Evolutionary conservation across 1,284 basidiomycete genomes (phyloP).

Genomic region (Porphyrellus sp.): DNA sequence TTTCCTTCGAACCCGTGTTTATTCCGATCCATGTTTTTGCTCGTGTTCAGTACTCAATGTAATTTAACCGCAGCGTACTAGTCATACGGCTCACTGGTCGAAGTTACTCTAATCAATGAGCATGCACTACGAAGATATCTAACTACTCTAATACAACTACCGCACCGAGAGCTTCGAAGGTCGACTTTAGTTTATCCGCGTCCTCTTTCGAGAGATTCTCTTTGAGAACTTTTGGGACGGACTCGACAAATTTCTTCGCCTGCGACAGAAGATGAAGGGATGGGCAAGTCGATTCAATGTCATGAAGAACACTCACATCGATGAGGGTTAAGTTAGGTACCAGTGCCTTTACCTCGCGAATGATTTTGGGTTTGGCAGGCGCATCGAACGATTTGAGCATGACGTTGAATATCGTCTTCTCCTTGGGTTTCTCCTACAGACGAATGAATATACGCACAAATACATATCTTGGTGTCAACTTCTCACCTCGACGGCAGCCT

Average conservation of each 20-base stretch:
- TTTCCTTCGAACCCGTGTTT: neutral
- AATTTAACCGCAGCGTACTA: constrained; percentile 27
- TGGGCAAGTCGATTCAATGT: constrained; percentile 8
- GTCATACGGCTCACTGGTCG: constrained; percentile 11
- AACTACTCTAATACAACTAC: constrained; percentile 78
- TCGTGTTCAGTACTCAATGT: constrained; percentile 21
- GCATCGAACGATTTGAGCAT: constrained; percentile 92
- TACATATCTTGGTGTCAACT: neutral
- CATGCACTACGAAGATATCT: constrained; percentile 15
- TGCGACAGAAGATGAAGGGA: constrained; percentile 35
- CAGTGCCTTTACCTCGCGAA: constrained; percentile 95
- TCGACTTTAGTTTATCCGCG: constrained; percentile 92
- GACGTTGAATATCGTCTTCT: constrained; percentile 97
- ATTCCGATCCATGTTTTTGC: constrained; percentile 3
- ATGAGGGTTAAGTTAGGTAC: constrained; percentile 94
- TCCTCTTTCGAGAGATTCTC: constrained; percentile 98
- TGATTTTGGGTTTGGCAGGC: constrained; percentile 92
- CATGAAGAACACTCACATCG: constrained; percentile 61
- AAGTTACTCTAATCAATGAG: constrained; percentile 19
- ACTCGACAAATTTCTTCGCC: constrained; percentile 99
- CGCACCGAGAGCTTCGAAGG: constrained; percentile 87
- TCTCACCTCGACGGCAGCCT: constrained; percentile 64
- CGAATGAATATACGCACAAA: neutral
- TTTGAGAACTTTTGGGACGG: constrained; percentile 90
- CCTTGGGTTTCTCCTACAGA: constrained; percentile 89